phyloP scores from a whole-genome alignment of 106 monocot genomes.

The Dendrobium officinale region DNA sequence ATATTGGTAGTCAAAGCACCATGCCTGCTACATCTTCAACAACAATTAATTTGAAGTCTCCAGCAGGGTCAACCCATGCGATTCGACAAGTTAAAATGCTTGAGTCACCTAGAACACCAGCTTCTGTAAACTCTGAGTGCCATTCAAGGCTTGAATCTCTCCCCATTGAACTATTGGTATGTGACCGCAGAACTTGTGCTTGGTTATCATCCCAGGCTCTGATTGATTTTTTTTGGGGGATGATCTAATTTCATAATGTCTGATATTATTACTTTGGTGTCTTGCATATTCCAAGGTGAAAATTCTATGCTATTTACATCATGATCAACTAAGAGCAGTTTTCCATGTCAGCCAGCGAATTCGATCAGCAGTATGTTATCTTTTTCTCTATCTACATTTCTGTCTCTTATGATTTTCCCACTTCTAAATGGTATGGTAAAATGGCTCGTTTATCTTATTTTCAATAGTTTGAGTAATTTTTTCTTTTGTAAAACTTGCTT shows the following conservation, averaged over 20 bases:
- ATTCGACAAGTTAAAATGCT: slow-evolving; percentile 25
- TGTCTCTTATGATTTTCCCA: neutral
- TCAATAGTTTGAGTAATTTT: neutral
- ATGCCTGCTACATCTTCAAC: slow-evolving; percentile 20
- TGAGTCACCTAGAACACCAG: slow-evolving; percentile 56
- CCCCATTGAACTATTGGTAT: slow-evolving; percentile 83
- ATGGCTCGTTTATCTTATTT: neutral
- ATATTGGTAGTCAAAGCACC: neutral
- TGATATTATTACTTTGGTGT: neutral
- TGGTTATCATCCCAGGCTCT: neutral
- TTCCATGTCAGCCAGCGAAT: slow-evolving; percentile 87
- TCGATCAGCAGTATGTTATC: slow-evolving; percentile 64
- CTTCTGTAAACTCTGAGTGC: slow-evolving; percentile 16
- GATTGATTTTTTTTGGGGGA: neutral
- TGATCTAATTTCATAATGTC: neutral
- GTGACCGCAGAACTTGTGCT: neutral
- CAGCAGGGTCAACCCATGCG: slow-evolving; percentile 11
- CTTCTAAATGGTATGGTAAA: neutral
- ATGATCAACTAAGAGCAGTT: slow-evolving; percentile 79
- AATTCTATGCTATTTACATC: slow-evolving; percentile 82
- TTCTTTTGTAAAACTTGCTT: too few relatives aligned
- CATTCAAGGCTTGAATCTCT: slow-evolving; percentile 78
- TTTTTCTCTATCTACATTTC: neutral
- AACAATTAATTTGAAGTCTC: neutral
- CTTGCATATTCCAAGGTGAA: slow-evolving; percentile 45